These are phyloP conservation scores for Serpula lacrymans DNA, from an alignment of 768 basidiomycete species.

Conservation along the genomic window DNA sequence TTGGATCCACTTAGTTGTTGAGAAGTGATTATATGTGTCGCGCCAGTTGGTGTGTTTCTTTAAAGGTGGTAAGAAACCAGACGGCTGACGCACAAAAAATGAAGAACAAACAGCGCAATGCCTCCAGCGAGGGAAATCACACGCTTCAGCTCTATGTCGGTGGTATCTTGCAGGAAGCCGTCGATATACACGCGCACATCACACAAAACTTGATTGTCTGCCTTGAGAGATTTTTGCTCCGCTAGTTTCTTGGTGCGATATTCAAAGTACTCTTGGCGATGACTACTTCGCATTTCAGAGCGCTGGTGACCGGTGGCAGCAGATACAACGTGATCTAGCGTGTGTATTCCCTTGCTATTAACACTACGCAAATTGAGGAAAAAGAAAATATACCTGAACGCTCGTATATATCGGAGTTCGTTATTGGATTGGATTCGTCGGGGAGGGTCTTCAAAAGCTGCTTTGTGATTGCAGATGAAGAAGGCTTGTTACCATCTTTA, in stretches of 20 bases:
- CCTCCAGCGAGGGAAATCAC: conserved; percentile 68
- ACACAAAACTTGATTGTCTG: conserved; percentile 33
- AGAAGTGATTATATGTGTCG: conserved; percentile 80
- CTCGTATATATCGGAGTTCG: conserved; percentile 61
- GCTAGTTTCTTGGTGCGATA: conserved; percentile 46
- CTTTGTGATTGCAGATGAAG: conserved; percentile 47
- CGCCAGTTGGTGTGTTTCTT: conserved; percentile 55
- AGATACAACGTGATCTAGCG: conserved; percentile 55
- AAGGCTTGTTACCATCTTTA: conserved; percentile 31
- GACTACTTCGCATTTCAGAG: conserved; percentile 39
- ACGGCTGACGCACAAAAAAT: not conserved
- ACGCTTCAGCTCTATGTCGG: conserved; percentile 77
- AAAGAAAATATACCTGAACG: conserved; percentile 48
- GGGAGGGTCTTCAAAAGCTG: conserved; percentile 59
- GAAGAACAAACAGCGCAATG: conserved; percentile 52
- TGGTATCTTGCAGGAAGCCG: conserved; percentile 67
- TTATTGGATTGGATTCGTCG: conserved; percentile 73
- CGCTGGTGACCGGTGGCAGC: conserved; percentile 69
- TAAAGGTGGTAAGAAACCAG: conserved; percentile 4
- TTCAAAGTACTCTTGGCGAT: conserved; percentile 35
- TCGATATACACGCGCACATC: conserved; percentile 63
- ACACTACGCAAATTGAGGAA: conserved; percentile 1
- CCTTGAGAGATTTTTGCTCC: conserved; percentile 23
- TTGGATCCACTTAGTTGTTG: conserved; percentile 69
- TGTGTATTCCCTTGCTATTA: not conserved